Percentiles rank a stretch among this genome's conserved stretches.
phyloP scores from a whole-genome alignment of 164 flowering plant species.

The Dillenia turbinata region DNA sequence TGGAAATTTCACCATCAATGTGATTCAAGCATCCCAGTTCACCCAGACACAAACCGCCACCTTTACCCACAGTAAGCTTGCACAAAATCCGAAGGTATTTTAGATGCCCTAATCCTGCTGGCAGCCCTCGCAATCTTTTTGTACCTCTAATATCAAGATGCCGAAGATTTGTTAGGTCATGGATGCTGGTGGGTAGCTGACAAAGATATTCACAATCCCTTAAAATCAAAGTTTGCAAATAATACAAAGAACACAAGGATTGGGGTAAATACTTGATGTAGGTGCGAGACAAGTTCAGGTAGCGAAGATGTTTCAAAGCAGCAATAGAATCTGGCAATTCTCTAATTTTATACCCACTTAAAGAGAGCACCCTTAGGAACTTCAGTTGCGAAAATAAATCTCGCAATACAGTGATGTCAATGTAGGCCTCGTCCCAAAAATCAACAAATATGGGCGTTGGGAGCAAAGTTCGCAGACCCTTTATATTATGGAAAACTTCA shows the following conservation, averaged over 20 bases:
- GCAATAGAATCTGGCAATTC: neutral
- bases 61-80: too few relatives aligned
- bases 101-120: too few relatives aligned
- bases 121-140: too few relatives aligned
- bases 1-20: too few relatives aligned
- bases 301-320: neutral
- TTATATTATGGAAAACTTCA: too few relatives aligned
- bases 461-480: too few relatives aligned
- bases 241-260: neutral
- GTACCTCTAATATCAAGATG: neutral
- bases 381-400: slow-evolving; percentile 4
- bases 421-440: too few relatives aligned
- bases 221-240: slow-evolving; percentile 4
- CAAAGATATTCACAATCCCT: neutral
- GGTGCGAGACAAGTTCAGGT: neutral
- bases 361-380: slow-evolving; percentile 6
- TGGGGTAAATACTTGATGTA: neutral
- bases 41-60: too few relatives aligned
- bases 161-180: slow-evolving; percentile 1
- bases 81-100: too few relatives aligned
- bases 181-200: neutral
- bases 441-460: too few relatives aligned
- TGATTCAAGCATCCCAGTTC: too few relatives aligned
- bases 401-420: neutral
- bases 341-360: neutral